phyloP scores from a whole-genome alignment of 108 stramenopile genomes.

The Nitzschia palea region DNA sequence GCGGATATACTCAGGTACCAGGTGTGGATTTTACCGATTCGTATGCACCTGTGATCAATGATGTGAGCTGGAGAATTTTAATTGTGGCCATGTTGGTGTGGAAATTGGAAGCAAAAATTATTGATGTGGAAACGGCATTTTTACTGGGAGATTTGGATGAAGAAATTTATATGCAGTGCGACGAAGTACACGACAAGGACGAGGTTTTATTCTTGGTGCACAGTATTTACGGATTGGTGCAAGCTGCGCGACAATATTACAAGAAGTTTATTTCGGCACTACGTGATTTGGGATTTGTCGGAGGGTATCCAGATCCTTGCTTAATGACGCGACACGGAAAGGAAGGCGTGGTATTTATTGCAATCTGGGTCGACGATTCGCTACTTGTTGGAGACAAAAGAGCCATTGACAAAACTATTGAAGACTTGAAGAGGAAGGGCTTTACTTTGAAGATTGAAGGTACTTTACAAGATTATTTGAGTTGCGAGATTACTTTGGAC shows the following conservation, averaged over 20 bases:
- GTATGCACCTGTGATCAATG: no score
- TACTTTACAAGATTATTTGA: slow-evolving; percentile 20
- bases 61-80: no score
- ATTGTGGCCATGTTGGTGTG: no score
- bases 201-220: not conserved
- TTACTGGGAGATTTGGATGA: slow-evolving; percentile 27
- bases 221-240: not conserved
- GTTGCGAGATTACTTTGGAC: slow-evolving; percentile 17
- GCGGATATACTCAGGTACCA: not conserved
- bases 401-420: no score
- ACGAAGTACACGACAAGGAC: no score
- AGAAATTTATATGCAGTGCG: slow-evolving; percentile 22
- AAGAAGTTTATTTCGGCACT: no score
- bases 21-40: not conserved
- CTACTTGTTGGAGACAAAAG: no score
- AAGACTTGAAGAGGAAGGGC: not conserved
- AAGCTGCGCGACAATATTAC: not conserved
- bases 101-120: no score
- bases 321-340: slow-evolving; percentile 8
- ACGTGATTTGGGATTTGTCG: slow-evolving; percentile 15
- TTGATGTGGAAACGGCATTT: no score
- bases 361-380: no score
- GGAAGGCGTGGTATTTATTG: no score
- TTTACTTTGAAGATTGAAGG: slow-evolving; percentile 11
- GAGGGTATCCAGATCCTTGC: slow-evolving; percentile 24